Evolutionary conservation across 1,284 basidiomycete species (phyloP).

Genomic region (Cryptococcus hybrid): DNA sequence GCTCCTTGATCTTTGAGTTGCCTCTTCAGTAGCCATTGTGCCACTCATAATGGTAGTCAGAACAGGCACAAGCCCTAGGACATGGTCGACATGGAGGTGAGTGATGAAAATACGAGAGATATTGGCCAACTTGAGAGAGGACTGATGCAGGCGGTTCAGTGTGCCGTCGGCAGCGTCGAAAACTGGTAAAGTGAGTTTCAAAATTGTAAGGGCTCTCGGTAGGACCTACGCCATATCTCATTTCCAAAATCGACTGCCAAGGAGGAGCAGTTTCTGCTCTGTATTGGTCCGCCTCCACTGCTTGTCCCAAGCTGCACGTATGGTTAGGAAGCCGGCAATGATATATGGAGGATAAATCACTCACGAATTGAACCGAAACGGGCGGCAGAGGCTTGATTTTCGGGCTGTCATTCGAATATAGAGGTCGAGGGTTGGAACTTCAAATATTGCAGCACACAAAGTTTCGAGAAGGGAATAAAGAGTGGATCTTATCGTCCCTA

Average conservation of each 20-base stretch:
- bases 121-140: constrained; percentile 59
- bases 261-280: constrained; percentile 47
- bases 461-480: too few species aligned
- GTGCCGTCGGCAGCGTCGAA: constrained; percentile 88
- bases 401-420: neutral
- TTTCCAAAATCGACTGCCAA: constrained; percentile 49
- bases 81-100: constrained; percentile 86
- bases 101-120: constrained; percentile 79
- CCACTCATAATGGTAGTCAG: constrained; percentile 63
- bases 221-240: constrained; percentile 46
- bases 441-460: too few species aligned
- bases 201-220: neutral
- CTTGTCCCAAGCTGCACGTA: constrained; percentile 46
- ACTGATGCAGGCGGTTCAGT: constrained; percentile 70
- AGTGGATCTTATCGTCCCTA: too few species aligned
- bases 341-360: constrained; percentile 4
- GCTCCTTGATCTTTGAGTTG: constrained; percentile 27
- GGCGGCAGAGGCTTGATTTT: constrained; percentile 23
- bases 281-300: constrained; percentile 48
- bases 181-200: constrained; percentile 54
- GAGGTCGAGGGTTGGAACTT: too few species aligned
- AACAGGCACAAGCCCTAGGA: constrained; percentile 73
- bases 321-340: neutral
- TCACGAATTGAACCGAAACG: constrained; percentile 41
- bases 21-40: constrained; percentile 45